Evolutionary conservation across 768 basidiomycete genomes (phyloP), one percentile per base, ranked within the genome.

Genomic region (Tricholoma saponaceum): DNA sequence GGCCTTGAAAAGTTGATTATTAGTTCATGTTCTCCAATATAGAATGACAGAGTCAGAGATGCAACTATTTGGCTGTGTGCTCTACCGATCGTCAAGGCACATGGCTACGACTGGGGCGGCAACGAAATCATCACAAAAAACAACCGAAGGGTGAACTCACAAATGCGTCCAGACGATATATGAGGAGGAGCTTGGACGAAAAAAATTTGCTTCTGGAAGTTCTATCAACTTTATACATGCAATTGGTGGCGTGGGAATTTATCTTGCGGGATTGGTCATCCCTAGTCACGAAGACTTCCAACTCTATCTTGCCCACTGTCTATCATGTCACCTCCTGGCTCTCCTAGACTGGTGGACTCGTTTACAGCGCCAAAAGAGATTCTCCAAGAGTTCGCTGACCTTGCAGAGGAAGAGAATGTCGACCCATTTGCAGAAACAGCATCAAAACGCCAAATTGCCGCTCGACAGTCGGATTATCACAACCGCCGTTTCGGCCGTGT

Each of bases 391-490:
- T 97, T 98, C 62, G 89, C 88, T 26, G 87, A 94, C 56, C 83
- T 95, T 69, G 94, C 92, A 14, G 95, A 98, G 66, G 93, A 95
- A 68, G 96, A 98, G 67, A 82, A 95, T 72, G 72, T 90, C 67
- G 92, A 95, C 70, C 92, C 91, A 20, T 93, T 93, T 67, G 92
- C 91, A 52, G 94, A 95, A 75, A 95, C 93, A 12, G 91, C 95
- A 51, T 89, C 87, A 55, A 87, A 91, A 67, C 90, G 92, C 58
- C 96, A 98, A 78, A 92, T 98, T 69, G 92, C 95, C 22, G 80
- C 90, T 37, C 83, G 96, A 52, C 93, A 98, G 76, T 90, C 87
- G 52, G 96, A 97, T 69, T 99, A 98, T 69, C 96, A 98, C 70
- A 86, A 89, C 67, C 84, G 95, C 57, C 84, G 95, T 41, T 98